Conservation (phyloP, 306 rosid species). For the Cucumis sativus region DNA sequence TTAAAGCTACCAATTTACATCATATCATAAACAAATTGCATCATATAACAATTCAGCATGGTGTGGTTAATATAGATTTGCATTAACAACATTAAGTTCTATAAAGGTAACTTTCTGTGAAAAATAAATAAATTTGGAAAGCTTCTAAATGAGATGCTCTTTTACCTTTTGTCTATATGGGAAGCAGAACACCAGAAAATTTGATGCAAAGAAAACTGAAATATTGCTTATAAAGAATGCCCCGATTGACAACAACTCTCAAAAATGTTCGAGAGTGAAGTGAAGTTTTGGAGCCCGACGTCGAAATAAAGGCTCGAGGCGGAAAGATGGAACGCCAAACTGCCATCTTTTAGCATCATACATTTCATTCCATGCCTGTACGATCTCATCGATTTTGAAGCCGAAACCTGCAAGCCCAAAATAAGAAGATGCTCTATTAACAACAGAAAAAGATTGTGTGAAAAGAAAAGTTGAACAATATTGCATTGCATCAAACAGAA, state of each 20-base stretch:
- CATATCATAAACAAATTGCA: no score
- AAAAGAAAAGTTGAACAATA: not conserved
- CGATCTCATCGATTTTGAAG: slow-evolving; percentile 89
- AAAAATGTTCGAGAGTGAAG: slow-evolving; percentile 57
- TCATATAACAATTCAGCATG: not conserved
- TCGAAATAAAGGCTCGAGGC: slow-evolving; percentile 88
- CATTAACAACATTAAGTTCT: not conserved
- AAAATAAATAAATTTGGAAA: not conserved
- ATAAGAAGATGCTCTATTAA: not conserved
- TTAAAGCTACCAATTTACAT: not conserved
- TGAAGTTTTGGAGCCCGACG: slow-evolving; percentile 83
- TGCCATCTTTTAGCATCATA: slow-evolving; percentile 95
- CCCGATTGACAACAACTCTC: slow-evolving; percentile 18
- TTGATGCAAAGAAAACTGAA: not conserved
- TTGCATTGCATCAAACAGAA: not conserved
- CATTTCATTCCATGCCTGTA: slow-evolving; percentile 96
- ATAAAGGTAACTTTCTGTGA: not conserved
- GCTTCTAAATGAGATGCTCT: not conserved
- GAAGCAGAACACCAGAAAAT: not conserved
- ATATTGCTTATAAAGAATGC: slow-evolving; percentile 19
- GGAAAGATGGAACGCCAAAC: slow-evolving; percentile 79
- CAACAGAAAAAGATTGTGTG: not conserved
- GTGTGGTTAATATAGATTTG: not conserved
- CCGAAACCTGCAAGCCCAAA: slow-evolving; percentile 44
- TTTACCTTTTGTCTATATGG: not conserved